Conservation (phyloP, 805 yeast species). For the Cyberlindnera sargentensis region DNA sequence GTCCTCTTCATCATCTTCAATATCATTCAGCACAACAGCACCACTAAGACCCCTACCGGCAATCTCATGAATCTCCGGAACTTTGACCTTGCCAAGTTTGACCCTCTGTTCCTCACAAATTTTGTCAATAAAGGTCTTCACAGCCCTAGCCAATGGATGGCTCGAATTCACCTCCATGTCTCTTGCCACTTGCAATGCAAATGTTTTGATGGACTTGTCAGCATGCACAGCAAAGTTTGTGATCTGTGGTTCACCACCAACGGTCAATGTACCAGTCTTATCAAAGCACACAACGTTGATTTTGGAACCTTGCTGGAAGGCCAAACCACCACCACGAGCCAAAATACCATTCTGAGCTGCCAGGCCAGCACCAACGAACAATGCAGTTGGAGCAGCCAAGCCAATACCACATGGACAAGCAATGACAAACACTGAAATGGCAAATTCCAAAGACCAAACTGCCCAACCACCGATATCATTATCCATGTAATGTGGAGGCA, state of each 20-base stretch:
- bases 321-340: constrained; percentile 77
- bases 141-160: constrained; percentile 63
- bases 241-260: constrained; percentile 50
- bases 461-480: constrained; percentile 68
- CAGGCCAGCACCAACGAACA: constrained; percentile 71
- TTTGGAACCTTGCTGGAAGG: constrained; percentile 69
- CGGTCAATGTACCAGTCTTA: constrained; percentile 72
- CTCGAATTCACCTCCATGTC: constrained; percentile 58
- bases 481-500: constrained; percentile 52
- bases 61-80: constrained; percentile 44
- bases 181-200: constrained; percentile 38
- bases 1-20: constrained; percentile 11
- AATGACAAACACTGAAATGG: constrained; percentile 73
- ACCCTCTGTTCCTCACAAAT: constrained; percentile 9
- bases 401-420: constrained; percentile 89
- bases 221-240: constrained; percentile 38
- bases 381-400: constrained; percentile 77
- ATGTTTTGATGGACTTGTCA: constrained; percentile 10
- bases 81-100: constrained; percentile 26
- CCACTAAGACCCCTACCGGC: constrained; percentile 60
- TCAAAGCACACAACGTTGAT: constrained; percentile 65
- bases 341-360: constrained; percentile 74
- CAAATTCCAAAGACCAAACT: constrained; percentile 71
- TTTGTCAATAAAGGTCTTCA: constrained; percentile 34
- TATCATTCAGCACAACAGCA: constrained; percentile 21